Conservation (phyloP, 768 basidiomycete species). For the Amanita polypyramis region DNA sequence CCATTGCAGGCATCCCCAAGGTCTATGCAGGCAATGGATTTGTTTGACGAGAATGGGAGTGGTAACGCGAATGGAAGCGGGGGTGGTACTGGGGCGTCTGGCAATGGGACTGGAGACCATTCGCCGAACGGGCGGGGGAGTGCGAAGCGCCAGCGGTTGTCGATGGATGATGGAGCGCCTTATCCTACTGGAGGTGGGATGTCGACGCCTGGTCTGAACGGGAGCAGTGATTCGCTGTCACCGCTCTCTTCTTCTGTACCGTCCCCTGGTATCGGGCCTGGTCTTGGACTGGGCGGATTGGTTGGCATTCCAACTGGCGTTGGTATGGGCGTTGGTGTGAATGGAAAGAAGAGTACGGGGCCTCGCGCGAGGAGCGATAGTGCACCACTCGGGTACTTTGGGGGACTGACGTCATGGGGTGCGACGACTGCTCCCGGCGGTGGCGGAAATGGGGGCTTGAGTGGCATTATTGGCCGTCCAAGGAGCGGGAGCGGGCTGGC, state of each 20-base stretch:
- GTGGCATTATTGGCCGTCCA: slow-evolving; percentile 30
- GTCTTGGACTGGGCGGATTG: slow-evolving; percentile 9
- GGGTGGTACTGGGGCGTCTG: background rate
- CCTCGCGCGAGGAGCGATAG: slow-evolving; percentile 60
- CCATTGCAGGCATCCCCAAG: slow-evolving; percentile 31
- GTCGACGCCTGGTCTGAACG: slow-evolving; percentile 12
- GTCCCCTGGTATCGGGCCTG: slow-evolving; percentile 20
- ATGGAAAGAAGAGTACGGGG: slow-evolving; percentile 24
- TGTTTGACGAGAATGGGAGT: slow-evolving; percentile 27
- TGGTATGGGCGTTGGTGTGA: background rate
- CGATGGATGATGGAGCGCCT: slow-evolving; percentile 19
- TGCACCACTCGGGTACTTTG: slow-evolving; percentile 49
- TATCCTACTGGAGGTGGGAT: slow-evolving; percentile 26
- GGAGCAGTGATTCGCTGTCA: slow-evolving; percentile 17
- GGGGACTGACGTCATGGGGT: slow-evolving; percentile 15
- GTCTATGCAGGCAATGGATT: slow-evolving; percentile 28
- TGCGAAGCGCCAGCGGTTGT: slow-evolving; percentile 46
- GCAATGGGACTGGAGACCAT: background rate
- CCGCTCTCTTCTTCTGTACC: slow-evolving; percentile 22
- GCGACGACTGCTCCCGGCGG: background rate
- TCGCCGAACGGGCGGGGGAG: slow-evolving; percentile 18
- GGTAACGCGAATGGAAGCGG: background rate
- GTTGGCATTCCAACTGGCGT: slow-evolving; percentile 14
- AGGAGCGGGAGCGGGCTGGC: slow-evolving; percentile 42
- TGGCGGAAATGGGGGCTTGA: slow-evolving; percentile 15